Evolutionary conservation across 768 basidiomycete species (phyloP).

Genomic region (Lentinula edodes): DNA sequence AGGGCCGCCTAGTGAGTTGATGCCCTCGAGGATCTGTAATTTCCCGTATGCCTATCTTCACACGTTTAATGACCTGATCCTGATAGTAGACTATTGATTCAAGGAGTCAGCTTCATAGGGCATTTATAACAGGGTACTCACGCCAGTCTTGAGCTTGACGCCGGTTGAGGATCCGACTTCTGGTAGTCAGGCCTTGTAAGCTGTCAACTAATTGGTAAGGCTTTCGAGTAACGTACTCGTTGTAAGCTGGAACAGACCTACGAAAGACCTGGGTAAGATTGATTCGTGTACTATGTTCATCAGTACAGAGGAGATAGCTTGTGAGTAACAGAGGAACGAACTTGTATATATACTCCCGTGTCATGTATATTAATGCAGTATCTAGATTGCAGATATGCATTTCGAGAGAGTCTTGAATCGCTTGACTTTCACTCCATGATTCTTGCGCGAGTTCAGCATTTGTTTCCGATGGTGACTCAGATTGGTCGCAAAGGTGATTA

Average conservation of each 20-base stretch:
- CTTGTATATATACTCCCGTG: constrained; percentile 72
- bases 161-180: constrained; percentile 55
- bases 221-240: constrained; percentile 11
- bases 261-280: constrained; percentile 58
- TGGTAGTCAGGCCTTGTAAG: constrained; percentile 46
- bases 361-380: constrained; percentile 58
- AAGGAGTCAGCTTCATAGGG: neutral
- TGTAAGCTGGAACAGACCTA: constrained; percentile 39
- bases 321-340: constrained; percentile 27
- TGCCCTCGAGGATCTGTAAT: constrained; percentile 46
- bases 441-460: constrained; percentile 39
- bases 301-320: constrained; percentile 10
- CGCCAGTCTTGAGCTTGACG: constrained; percentile 77
- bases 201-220: constrained; percentile 23
- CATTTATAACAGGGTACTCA: constrained; percentile 31
- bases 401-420: constrained; percentile 62
- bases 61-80: constrained; percentile 56
- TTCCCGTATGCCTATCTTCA: constrained; percentile 48
- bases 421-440: constrained; percentile 60
- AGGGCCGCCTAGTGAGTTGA: constrained; percentile 62
- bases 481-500: constrained; percentile 40
- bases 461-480: neutral
- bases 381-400: constrained; percentile 69
- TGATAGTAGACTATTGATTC: constrained; percentile 56
- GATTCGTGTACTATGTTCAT: constrained; percentile 51